These are phyloP conservation scores for Ammopiptanthus mongolicus DNA, from an alignment of 306 rosid species.

Conservation along the genomic window DNA sequence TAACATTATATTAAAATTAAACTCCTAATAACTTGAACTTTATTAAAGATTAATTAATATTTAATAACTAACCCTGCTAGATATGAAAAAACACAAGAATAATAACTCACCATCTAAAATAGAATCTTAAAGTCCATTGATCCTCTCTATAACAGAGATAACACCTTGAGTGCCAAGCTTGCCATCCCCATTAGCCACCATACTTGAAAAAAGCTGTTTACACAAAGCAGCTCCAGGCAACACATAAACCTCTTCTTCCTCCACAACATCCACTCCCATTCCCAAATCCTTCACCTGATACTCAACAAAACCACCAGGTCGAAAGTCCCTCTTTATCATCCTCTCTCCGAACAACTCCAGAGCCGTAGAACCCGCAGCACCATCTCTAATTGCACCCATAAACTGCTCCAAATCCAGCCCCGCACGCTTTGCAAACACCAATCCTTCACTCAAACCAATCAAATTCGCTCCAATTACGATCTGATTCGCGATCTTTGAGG, in stretches of 20 bases:
- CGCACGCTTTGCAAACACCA: constrained; percentile 66
- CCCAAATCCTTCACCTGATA: constrained; percentile 89
- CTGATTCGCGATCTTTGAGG: constrained; percentile 81
- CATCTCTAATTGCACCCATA: constrained; percentile 48
- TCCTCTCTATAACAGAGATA: constrained; percentile 63
- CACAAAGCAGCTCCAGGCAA: constrained; percentile 74
- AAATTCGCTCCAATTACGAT: constrained; percentile 48
- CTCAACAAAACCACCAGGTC: constrained; percentile 67
- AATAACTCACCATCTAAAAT: not conserved
- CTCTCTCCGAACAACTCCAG: constrained; percentile 74
- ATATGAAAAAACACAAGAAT: not conserved
- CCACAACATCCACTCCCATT: constrained; percentile 67
- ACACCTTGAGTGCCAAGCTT: constrained; percentile 71
- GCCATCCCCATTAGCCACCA: constrained; percentile 80
- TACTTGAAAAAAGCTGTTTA: constrained; percentile 60
- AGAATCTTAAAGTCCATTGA: constrained; percentile 46
- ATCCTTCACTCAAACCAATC: constrained; percentile 70
- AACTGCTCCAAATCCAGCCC: constrained; percentile 56
- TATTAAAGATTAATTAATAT: too few relatives aligned
- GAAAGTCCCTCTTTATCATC: constrained; percentile 50
- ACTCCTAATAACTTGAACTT: too few relatives aligned
- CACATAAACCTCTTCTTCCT: constrained; percentile 41
- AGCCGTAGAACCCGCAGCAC: constrained; percentile 60
- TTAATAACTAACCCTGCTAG: not conserved
- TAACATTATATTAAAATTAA: too few relatives aligned